Percentiles rank a stretch among this genome's conserved stretches.
These are phyloP conservation scores for Aaosphaeria arxii DNA, from an alignment of 2,329 filamentous ascomycete species.

Conservation along the genomic window DNA sequence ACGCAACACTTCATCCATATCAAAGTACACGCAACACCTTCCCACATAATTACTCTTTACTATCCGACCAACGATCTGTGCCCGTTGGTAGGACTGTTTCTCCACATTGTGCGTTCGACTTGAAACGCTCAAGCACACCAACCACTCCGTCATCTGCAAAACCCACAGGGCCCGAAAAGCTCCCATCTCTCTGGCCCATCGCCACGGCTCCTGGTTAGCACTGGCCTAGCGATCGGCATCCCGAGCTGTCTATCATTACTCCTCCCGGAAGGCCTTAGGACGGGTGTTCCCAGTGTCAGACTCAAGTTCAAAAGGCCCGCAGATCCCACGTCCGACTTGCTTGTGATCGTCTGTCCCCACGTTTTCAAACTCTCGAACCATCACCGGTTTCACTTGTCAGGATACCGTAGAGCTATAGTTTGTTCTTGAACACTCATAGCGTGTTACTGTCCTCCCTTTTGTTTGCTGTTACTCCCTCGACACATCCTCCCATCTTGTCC, in stretches of 20 bases:
- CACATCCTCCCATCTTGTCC: background rate
- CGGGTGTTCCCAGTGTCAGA: slow-evolving; percentile 35
- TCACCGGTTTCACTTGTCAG: slow-evolving; percentile 28
- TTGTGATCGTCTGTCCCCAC: slow-evolving; percentile 49
- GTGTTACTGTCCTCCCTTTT: background rate
- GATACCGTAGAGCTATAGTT: background rate
- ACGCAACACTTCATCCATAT: slow-evolving; percentile 10
- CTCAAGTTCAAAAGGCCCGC: slow-evolving; percentile 42
- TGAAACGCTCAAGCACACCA: slow-evolving; percentile 38
- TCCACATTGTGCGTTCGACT: slow-evolving; percentile 28
- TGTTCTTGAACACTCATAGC: too few species aligned
- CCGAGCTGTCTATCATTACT: slow-evolving; percentile 35
- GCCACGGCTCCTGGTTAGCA: slow-evolving; percentile 34
- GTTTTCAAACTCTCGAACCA: slow-evolving; percentile 39
- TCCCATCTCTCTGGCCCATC: slow-evolving; percentile 35
- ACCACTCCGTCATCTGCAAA: slow-evolving; percentile 29
- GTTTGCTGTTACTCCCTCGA: slow-evolving; percentile 10
- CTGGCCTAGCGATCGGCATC: slow-evolving; percentile 36
- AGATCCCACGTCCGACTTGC: slow-evolving; percentile 48
- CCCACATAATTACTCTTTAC: background rate
- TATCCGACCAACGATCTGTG: slow-evolving; percentile 10
- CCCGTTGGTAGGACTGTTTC: slow-evolving; percentile 25
- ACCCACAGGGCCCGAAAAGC: slow-evolving; percentile 14
- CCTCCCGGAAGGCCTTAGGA: slow-evolving; percentile 26
- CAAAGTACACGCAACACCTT: slow-evolving; percentile 1